phyloP scores from a whole-genome alignment of 2,329 filamentous ascomycete species.

The Geosmithia morbida region DNA sequence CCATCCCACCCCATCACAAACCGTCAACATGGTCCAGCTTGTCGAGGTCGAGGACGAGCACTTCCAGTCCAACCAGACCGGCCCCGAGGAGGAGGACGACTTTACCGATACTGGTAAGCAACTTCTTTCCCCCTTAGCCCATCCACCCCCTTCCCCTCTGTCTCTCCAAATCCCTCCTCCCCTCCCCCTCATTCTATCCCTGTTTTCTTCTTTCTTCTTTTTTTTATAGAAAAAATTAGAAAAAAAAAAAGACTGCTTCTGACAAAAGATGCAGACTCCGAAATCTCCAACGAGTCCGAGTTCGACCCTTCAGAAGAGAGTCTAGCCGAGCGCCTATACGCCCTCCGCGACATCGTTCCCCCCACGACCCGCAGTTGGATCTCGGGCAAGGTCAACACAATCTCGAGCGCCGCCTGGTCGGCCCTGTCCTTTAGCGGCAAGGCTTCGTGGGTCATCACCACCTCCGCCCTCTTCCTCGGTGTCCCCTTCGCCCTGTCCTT shows the following conservation, averaged over 20 bases:
- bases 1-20: conserved; percentile 1
- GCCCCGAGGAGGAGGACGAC: conserved; percentile 79
- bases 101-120: conserved; percentile 80
- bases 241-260: no score
- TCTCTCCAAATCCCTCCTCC: no score
- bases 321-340: conserved; percentile 54
- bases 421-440: conserved; percentile 64
- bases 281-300: conserved; percentile 71
- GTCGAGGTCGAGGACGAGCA: conserved; percentile 95
- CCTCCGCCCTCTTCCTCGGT: conserved; percentile 75
- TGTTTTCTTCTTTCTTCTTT: conserved; percentile 2
- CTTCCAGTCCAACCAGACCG: conserved; percentile 58
- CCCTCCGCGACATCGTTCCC: conserved; percentile 63
- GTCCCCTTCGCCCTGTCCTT: conserved; percentile 90
- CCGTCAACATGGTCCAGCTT: conserved; percentile 75
- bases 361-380: conserved; percentile 57
- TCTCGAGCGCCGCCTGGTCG: conserved; percentile 31
- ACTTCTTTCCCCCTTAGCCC: not conserved
- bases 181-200: not conserved
- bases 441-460: conserved; percentile 81
- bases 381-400: conserved; percentile 42
- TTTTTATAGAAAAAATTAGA: no score
- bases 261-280: conserved; percentile 44
- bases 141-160: not conserved
- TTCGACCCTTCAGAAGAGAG: conserved; percentile 44